A percentile compares a stretch with the other conserved stretches of the same genome.
Conservation (phyloP, 768 basidiomycete species). For the Asterophora parasitica region DNA sequence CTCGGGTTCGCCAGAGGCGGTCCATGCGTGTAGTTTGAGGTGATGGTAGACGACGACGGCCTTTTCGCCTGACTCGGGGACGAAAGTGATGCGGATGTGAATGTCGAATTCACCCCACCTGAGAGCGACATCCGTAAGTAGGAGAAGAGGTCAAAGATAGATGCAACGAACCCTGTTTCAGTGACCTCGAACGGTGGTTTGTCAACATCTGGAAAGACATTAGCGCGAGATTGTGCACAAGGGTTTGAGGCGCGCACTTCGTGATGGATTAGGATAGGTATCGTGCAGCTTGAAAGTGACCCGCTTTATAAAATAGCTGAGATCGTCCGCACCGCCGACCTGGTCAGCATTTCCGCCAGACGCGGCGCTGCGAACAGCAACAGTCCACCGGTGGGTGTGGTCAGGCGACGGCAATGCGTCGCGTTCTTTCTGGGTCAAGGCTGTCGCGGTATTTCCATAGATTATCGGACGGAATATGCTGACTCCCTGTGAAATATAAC, state of each 20-base stretch:
- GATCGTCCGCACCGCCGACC: conserved; percentile 88
- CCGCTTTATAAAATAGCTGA: conserved; percentile 89
- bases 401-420: conserved; percentile 52
- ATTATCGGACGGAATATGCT: conserved; percentile 88
- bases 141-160: background rate
- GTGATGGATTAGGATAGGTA: conserved; percentile 84
- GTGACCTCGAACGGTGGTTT: conserved; percentile 92
- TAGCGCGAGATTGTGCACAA: conserved; percentile 3
- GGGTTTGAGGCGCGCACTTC: conserved; percentile 51
- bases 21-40: conserved; percentile 93
- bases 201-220: conserved; percentile 62
- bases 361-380: conserved; percentile 87
- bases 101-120: conserved; percentile 99
- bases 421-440: conserved; percentile 71
- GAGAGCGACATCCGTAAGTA: background rate
- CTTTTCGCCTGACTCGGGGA: conserved; percentile 88
- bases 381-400: conserved; percentile 96
- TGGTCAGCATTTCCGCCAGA: conserved; percentile 66
- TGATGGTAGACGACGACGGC: conserved; percentile 85
- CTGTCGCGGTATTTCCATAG: conserved; percentile 89
- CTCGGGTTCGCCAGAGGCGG: conserved; percentile 54
- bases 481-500: conserved; percentile 53
- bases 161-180: conserved; percentile 75
- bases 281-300: conserved; percentile 98
- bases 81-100: conserved; percentile 85